phyloP scores from a whole-genome alignment of 441 rosid genomes.

The Euphorbia schlechtendalii region DNA sequence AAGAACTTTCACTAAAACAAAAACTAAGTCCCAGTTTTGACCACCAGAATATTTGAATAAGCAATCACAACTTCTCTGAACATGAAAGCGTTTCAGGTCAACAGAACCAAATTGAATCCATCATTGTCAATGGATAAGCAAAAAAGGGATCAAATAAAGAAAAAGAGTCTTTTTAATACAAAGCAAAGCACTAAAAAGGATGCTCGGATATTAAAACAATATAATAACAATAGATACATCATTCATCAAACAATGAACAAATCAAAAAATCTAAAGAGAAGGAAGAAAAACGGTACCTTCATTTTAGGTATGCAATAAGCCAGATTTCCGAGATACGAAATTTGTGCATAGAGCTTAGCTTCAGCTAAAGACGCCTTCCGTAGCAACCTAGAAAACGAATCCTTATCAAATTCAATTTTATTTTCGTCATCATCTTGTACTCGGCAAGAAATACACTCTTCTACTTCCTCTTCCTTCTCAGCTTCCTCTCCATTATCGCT shows the following conservation, averaged over 20 bases:
- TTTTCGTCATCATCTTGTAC: conserved; percentile 29
- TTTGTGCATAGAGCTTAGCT: conserved; percentile 67
- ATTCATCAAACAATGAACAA: neutral
- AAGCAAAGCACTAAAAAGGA: too few species aligned
- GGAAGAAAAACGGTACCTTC: conserved; percentile 35
- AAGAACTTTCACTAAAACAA: too few species aligned
- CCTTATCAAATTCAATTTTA: conserved; percentile 48
- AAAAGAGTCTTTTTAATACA: too few species aligned
- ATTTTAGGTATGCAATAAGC: conserved; percentile 74
- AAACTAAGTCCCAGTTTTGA: too few species aligned
- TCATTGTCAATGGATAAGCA: neutral
- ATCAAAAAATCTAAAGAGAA: neutral
- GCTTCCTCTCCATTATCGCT: conserved; percentile 17
- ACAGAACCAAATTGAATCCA: neutral
- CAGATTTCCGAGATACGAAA: conserved; percentile 71
- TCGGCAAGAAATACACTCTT: conserved; percentile 49
- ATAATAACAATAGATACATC: neutral
- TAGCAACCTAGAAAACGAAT: conserved; percentile 62
- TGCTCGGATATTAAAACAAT: conserved; percentile 2
- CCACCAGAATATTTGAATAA: neutral
- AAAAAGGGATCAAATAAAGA: neutral
- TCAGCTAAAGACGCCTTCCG: conserved; percentile 55
- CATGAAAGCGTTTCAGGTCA: neutral
- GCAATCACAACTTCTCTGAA: neutral
- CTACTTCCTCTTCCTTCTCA: conserved; percentile 27